A percentile compares a stretch with the other conserved stretches of the same genome.
Conservation (phyloP, 352 stramenopile genomes). For the Pythium vanterpoolii region DNA sequence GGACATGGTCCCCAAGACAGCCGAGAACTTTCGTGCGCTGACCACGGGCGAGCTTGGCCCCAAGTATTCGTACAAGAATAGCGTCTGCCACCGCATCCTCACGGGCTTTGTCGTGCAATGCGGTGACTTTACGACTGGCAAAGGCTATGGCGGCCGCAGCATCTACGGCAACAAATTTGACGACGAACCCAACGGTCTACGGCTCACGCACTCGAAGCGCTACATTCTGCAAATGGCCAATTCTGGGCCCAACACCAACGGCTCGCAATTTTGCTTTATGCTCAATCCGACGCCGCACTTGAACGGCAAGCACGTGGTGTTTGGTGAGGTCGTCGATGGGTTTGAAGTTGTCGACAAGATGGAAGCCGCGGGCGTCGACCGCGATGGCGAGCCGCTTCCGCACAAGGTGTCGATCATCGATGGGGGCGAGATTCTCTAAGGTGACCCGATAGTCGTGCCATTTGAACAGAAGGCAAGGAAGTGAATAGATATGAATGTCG, state of each 20-base stretch:
- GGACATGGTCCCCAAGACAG: constrained; percentile 96
- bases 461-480: too few species aligned
- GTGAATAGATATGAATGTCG: constrained; percentile 10
- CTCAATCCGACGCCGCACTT: constrained; percentile 62
- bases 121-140: constrained; percentile 92
- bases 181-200: constrained; percentile 93
- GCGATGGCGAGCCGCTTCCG: constrained; percentile 54
- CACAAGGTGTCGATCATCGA: constrained; percentile 78
- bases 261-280: constrained; percentile 99
- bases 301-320: constrained; percentile 83
- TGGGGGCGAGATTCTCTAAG: constrained; percentile 63
- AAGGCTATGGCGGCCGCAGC: constrained; percentile 94
- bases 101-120: constrained; percentile 98
- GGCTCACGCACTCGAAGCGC: constrained; percentile 73
- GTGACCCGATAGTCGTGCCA: too few species aligned
- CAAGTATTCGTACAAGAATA: constrained; percentile 96
- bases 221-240: constrained; percentile 97
- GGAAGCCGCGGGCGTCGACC: constrained; percentile 59
- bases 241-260: constrained; percentile 95
- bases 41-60: constrained; percentile 95
- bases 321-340: constrained; percentile 81
- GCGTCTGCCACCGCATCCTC: constrained; percentile 97
- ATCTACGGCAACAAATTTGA: constrained; percentile 98
- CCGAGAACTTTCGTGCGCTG: constrained; percentile 96
- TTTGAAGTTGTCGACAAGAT: constrained; percentile 84